A percentile compares a stretch with the other conserved stretches of the same genome.
These are phyloP conservation scores for Rhizoclosmatium sp. DNA, from an alignment of 192 early-diverging fungal species.

Conservation along the genomic window DNA sequence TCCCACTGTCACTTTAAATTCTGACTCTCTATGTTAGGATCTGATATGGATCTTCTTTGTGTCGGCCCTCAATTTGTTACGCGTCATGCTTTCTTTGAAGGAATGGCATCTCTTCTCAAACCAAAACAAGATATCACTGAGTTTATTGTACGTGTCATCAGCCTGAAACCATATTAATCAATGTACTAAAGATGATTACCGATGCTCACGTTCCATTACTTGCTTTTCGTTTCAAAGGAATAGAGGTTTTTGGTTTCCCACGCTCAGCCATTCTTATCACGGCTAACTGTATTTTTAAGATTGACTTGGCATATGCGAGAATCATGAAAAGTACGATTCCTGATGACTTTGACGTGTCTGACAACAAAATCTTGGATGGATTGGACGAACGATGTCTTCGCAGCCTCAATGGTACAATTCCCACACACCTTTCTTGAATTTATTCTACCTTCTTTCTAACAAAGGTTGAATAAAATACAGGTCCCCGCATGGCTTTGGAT, in stretches of 20 bases:
- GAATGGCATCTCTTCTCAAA: not conserved
- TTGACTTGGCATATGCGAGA: not conserved
- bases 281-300: not conserved
- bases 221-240: not conserved
- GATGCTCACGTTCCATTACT: slow-evolving; percentile 1
- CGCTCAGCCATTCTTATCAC: too few relatives aligned
- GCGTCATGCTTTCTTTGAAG: not conserved
- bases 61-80: not conserved
- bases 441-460: too few relatives aligned
- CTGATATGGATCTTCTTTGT: not conserved
- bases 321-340: not conserved
- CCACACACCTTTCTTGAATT: too few relatives aligned
- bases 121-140: not conserved
- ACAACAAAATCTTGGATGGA: not conserved
- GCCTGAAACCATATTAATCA: not conserved
- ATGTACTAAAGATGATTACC: not conserved
- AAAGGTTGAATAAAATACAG: too few relatives aligned
- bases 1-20: not conserved
- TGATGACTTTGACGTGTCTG: not conserved
- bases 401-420: not conserved
- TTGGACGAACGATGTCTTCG: not conserved
- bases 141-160: not conserved
- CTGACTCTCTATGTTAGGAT: not conserved
- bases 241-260: not conserved
- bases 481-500: not conserved